Evolutionary conservation across 352 stramenopile species (phyloP), one percentile per base, ranked within the genome.

Genomic region (Peronospora belbahrii): DNA sequence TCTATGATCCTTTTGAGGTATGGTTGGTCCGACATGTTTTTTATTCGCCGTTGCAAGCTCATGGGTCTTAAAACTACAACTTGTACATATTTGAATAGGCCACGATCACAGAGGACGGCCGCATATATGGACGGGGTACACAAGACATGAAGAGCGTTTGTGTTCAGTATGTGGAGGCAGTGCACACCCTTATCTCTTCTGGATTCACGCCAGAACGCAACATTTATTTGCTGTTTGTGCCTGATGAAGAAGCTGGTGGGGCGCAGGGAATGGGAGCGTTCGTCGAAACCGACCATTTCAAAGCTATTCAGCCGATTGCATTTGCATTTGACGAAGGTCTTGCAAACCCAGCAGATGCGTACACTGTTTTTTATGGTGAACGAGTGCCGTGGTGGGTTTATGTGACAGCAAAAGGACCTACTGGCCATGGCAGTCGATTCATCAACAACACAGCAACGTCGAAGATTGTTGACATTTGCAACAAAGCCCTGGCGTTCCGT

Each of bases 121-220:
- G 74, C 27, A 96, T 98, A 48, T 97, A 97, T 62, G 93, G 88
- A 18, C 80, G 92, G 42, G 94, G 94, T 1, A 66, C 92, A 13
- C 92, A 98, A 60, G 94, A 98, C 60, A 98, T 98, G 94, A 98
- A 98, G 62, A 95, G 88, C 62, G 93, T 98, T 5, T 96, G 84
- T 52, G 83, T 97, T 35, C 95, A 98, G 64, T 98, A 98, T 61
- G 74, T 96, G 5, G 84, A 97, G 46, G 89, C 92, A 0, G 66
- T 98, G 9, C 56, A 75, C 7, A 54, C 70, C 1, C 60, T 97
- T 13, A 83, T 77, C 11, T 19, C 69, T 2, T 43, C 65, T 2
- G 70, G 68, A 1, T 96, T 93, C 52, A 60, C 59, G 23, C 91
- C 93, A 8, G 75, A 83, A 44, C 83, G 95, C 31, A 90, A 83